These are phyloP conservation scores for Trypanosoma rangeli DNA, from an alignment of 208 protist genomes.

Conservation along the genomic window DNA sequence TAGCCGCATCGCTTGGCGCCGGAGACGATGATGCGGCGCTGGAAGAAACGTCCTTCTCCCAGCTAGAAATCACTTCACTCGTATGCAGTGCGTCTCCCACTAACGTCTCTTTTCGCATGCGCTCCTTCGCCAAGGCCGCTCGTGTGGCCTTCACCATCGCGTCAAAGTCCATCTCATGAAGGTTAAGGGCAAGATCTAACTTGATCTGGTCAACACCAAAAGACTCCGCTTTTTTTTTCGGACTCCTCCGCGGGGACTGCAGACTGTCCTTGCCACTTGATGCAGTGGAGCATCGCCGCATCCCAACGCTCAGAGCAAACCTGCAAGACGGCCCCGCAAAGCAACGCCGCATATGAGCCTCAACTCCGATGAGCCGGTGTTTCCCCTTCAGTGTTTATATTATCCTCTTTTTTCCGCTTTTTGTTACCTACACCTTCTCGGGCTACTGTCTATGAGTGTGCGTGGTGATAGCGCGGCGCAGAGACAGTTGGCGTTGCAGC, in stretches of 20 bases:
- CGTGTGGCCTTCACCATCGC: constrained; percentile 36
- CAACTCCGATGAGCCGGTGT: background rate
- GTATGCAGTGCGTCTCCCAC: background rate
- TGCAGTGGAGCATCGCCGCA: background rate
- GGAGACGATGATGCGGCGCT: background rate
- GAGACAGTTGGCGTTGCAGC: background rate
- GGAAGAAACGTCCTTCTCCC: background rate
- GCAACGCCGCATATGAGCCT: constrained; percentile 13
- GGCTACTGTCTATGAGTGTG: background rate
- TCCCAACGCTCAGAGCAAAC: background rate
- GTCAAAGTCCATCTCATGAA: constrained; percentile 65
- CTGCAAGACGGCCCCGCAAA: constrained; percentile 1
- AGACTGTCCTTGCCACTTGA: background rate
- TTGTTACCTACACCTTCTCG: background rate
- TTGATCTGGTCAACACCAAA: constrained; percentile 47
- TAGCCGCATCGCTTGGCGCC: background rate
- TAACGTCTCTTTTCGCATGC: constrained; percentile 5
- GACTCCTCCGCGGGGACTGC: background rate
- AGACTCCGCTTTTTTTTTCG: constrained; percentile 16
- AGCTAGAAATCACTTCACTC: background rate
- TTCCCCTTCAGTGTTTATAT: background rate
- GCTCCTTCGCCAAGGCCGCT: constrained; percentile 16
- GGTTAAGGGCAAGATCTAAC: constrained; percentile 46
- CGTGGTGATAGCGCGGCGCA: background rate
- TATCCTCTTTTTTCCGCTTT: constrained; percentile 2